Conservation (phyloP, 129 eudicot species). For the Erigeron canadensis region DNA sequence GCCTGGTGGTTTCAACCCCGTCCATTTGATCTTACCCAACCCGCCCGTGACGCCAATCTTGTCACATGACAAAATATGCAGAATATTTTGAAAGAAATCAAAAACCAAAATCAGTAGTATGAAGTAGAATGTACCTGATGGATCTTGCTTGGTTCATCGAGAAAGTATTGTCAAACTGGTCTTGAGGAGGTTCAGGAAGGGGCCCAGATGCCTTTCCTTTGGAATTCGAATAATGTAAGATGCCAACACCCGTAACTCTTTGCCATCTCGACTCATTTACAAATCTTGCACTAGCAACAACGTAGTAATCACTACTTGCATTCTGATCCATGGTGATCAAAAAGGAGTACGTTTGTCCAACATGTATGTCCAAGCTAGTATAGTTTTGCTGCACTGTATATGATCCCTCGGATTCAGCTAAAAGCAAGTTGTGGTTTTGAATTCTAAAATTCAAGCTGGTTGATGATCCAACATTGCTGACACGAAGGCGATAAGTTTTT, state of each 20-base stretch:
- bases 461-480: constrained; percentile 77
- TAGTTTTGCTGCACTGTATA: constrained; percentile 88
- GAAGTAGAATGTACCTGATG: constrained; percentile 52
- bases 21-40: too few species aligned
- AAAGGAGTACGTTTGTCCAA: constrained; percentile 49
- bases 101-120: neutral
- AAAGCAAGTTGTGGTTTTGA: constrained; percentile 75
- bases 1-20: too few species aligned
- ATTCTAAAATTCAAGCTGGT: constrained; percentile 89
- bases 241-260: constrained; percentile 40
- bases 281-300: constrained; percentile 56
- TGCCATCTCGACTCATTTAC: constrained; percentile 44
- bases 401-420: constrained; percentile 84
- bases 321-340: constrained; percentile 54
- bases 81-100: neutral
- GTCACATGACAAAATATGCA: neutral
- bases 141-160: constrained; percentile 68
- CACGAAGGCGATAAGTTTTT: constrained; percentile 79
- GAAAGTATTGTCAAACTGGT: constrained; percentile 33
- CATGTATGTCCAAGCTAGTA: constrained; percentile 58
- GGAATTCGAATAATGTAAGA: constrained; percentile 50
- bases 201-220: constrained; percentile 53
- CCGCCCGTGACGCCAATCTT: neutral
- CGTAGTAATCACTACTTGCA: constrained; percentile 48
- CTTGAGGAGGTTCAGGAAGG: constrained; percentile 49